Conservation (phyloP, 495 filamentous ascomycete genomes). For the Xylaria curta region DNA sequence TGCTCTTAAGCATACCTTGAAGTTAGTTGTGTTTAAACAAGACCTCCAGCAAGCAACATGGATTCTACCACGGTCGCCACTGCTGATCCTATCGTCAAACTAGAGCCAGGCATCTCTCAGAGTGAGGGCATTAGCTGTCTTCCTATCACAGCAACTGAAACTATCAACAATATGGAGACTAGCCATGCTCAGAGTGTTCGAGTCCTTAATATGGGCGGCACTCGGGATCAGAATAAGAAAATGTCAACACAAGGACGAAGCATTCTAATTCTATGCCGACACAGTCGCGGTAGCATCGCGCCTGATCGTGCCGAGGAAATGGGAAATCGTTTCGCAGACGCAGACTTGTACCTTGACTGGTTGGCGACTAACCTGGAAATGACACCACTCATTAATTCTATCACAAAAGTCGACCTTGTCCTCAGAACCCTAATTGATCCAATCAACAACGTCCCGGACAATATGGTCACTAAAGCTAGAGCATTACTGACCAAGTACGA, state of each 20-base stretch:
- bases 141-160: background rate
- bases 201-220: constrained; percentile 19
- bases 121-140: background rate
- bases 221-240: background rate
- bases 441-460: background rate
- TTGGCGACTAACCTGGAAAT: constrained; percentile 29
- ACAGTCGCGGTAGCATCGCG: background rate
- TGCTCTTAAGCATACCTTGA: background rate
- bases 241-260: constrained; percentile 5
- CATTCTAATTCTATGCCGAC: constrained; percentile 5
- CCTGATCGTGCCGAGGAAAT: background rate
- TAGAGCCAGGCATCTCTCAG: background rate
- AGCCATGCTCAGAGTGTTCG: background rate
- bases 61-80: background rate
- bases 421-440: constrained; percentile 15
- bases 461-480: constrained; percentile 23
- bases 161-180: background rate
- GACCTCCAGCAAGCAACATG: background rate
- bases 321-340: constrained; percentile 14
- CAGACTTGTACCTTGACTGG: constrained; percentile 29
- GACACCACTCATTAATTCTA: constrained; percentile 25
- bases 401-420: background rate
- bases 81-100: background rate
- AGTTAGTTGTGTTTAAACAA: background rate
- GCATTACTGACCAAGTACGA: constrained; percentile 23